Evolutionary conservation across 805 yeast species (phyloP).

Genomic region (Candida easanensis): DNA sequence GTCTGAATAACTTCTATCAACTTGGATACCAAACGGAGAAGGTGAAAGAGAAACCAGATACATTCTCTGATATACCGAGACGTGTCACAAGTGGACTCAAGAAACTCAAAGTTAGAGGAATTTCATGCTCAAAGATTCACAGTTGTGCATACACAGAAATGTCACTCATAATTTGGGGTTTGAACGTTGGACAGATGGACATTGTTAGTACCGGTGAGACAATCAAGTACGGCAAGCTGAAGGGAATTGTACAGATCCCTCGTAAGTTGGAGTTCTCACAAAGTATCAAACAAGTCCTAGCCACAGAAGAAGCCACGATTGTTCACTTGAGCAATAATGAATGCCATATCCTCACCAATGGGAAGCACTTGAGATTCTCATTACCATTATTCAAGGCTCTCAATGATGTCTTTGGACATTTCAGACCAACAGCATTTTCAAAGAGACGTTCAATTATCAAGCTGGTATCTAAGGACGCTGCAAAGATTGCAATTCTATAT

Average conservation of each 20-base stretch:
- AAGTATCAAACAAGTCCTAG: conserved; percentile 50
- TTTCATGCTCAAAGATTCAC: conserved; percentile 64
- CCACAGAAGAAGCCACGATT: conserved; percentile 69
- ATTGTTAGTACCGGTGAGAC: conserved; percentile 33
- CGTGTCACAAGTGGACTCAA: conserved; percentile 27
- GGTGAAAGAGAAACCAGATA: conserved; percentile 25
- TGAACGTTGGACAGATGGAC: conserved; percentile 82
- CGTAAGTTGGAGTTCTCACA: conserved; percentile 35
- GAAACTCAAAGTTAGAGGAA: conserved; percentile 24
- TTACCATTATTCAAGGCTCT: conserved; percentile 29
- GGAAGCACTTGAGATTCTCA: conserved; percentile 53
- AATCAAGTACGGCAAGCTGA: conserved; percentile 28
- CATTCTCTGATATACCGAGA: conserved; percentile 28
- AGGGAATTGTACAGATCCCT: conserved; percentile 42
- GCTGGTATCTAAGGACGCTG: conserved; percentile 37
- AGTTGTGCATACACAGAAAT: conserved; percentile 54
- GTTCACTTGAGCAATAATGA: conserved; percentile 57
- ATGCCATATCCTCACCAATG: conserved; percentile 58
- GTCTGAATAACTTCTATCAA: conserved; percentile 66
- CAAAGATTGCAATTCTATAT: conserved; percentile 46
- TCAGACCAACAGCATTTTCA: conserved; percentile 51
- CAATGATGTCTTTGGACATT: conserved; percentile 48
- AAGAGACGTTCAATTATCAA: conserved; percentile 33
- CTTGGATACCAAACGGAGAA: conserved; percentile 49
- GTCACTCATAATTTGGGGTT: conserved; percentile 67